phyloP scores from a whole-genome alignment of 2,329 filamentous ascomycete genomes.

The Stachybotrys echinatus region DNA sequence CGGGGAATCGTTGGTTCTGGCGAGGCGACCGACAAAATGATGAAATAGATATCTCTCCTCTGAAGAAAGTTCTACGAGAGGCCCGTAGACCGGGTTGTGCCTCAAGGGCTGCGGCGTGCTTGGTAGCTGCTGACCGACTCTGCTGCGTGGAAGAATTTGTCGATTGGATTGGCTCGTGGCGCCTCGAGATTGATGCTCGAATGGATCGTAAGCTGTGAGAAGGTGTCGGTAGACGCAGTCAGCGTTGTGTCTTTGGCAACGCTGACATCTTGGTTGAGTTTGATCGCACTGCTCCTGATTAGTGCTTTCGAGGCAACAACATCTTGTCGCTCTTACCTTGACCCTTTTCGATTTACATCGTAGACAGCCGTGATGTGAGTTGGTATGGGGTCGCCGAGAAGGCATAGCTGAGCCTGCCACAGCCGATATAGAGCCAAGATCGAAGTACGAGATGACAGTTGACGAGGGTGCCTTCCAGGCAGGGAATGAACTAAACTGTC shows the following conservation, averaged over 20 bases:
- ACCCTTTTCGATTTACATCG: conserved; percentile 9
- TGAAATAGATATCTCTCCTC: conserved; percentile 3
- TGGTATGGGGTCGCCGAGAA: conserved; percentile 7
- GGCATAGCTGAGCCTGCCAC: conserved; percentile 6
- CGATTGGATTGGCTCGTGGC: not conserved
- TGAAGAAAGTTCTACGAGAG: not conserved
- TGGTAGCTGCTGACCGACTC: not conserved
- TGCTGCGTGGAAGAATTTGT: not conserved
- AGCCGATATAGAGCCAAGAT: no score
- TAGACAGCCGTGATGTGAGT: conserved; percentile 10
- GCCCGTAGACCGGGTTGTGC: not conserved
- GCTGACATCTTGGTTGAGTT: conserved; percentile 5
- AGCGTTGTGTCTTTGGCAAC: conserved; percentile 2
- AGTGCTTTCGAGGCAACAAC: not conserved
- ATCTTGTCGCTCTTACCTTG: conserved; percentile 3
- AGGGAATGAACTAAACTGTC: no score
- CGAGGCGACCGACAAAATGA: conserved; percentile 4
- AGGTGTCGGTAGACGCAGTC: conserved; percentile 9
- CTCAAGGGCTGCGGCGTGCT: not conserved
- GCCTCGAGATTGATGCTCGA: not conserved
- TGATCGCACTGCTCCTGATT: conserved; percentile 7
- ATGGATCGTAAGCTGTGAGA: conserved; percentile 8
- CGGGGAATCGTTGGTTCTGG: conserved; percentile 1
- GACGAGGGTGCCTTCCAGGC: no score
- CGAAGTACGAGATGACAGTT: no score